These are phyloP conservation scores for Fusarium pseudoanthophilum DNA, from an alignment of 2,329 filamentous ascomycete genomes.

Conservation along the genomic window DNA sequence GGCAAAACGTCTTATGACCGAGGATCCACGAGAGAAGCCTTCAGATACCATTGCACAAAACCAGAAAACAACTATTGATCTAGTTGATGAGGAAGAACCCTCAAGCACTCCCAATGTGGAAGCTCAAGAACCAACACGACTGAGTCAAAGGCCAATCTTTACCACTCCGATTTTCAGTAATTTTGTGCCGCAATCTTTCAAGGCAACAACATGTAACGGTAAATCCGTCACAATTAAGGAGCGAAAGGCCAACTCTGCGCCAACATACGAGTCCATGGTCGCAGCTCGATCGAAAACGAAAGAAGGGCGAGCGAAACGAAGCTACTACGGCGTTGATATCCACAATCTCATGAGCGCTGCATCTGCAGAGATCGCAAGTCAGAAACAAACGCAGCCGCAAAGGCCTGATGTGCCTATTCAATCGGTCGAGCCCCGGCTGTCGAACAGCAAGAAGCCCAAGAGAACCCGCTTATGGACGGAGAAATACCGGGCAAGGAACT, in stretches of 20 bases:
- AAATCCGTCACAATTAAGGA: slow-evolving; percentile 65
- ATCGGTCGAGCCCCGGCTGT: slow-evolving; percentile 54
- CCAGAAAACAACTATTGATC: background rate
- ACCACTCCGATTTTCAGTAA: slow-evolving; percentile 42
- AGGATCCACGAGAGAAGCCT: slow-evolving; percentile 37
- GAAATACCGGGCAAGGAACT: slow-evolving; percentile 92
- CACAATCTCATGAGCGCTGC: slow-evolving; percentile 82
- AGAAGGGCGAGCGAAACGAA: slow-evolving; percentile 74
- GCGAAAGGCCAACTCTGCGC: slow-evolving; percentile 57
- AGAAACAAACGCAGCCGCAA: slow-evolving; percentile 38
- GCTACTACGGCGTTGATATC: slow-evolving; percentile 94
- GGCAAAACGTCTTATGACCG: slow-evolving; percentile 49
- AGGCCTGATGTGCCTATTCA: slow-evolving; percentile 51
- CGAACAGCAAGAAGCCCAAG: slow-evolving; percentile 53
- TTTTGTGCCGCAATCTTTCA: slow-evolving; percentile 50
- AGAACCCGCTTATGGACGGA: slow-evolving; percentile 87
- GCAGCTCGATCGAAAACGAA: slow-evolving; percentile 74
- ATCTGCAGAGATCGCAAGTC: slow-evolving; percentile 64
- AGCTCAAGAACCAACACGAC: slow-evolving; percentile 29
- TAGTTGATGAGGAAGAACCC: background rate
- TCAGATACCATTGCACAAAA: background rate
- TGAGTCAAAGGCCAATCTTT: slow-evolving; percentile 42
- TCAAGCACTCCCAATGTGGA: slow-evolving; percentile 3
- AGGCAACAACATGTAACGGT: slow-evolving; percentile 67
- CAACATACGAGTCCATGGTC: slow-evolving; percentile 74